Percentiles rank a stretch among this genome's conserved stretches.
These are phyloP conservation scores for Amphichorda felina DNA, from an alignment of 2,329 filamentous ascomycete species.

Conservation along the genomic window DNA sequence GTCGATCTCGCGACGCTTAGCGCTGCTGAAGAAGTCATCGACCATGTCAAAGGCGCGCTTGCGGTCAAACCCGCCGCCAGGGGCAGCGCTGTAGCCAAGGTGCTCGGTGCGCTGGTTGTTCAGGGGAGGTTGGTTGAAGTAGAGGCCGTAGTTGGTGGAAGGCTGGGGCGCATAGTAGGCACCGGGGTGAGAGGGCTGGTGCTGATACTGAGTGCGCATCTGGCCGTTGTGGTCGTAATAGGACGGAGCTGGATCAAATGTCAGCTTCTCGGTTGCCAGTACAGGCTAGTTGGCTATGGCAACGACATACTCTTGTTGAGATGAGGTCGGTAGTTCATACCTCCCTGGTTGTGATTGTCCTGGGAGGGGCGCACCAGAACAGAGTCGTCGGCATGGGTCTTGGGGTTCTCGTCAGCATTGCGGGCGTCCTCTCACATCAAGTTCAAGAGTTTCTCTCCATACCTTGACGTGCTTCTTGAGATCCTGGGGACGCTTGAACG, in stretches of 20 bases:
- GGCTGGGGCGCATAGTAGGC: constrained; percentile 47
- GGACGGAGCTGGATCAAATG: constrained; percentile 28
- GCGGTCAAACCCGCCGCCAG: constrained; percentile 49
- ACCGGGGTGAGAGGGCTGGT: constrained; percentile 34
- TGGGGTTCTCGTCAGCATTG: constrained; percentile 10
- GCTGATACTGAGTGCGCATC: constrained; percentile 46
- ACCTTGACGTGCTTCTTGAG: constrained; percentile 98
- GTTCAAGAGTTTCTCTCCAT: constrained; percentile 11
- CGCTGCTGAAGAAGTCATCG: constrained; percentile 87
- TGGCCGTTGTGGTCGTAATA: constrained; percentile 57
- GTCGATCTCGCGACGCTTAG: constrained; percentile 86
- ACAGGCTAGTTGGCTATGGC: constrained; percentile 5
- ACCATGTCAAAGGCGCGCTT: constrained; percentile 82
- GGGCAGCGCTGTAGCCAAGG: constrained; percentile 44
- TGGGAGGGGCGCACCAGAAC: constrained; percentile 47
- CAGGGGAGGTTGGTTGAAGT: constrained; percentile 58
- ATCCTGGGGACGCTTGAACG: constrained; percentile 97
- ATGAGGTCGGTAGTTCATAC: constrained; percentile 42
- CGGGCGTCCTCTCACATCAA: too few relatives aligned
- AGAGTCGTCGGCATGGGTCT: constrained; percentile 90
- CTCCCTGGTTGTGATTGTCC: constrained; percentile 41
- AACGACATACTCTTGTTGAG: constrained; percentile 37
- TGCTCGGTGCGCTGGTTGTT: constrained; percentile 45
- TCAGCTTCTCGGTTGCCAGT: constrained; percentile 7
- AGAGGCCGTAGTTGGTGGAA: constrained; percentile 56